These are phyloP conservation scores for Moesziomyces antarcticus DNA, from an alignment of 1,284 basidiomycete species.

Conservation along the genomic window DNA sequence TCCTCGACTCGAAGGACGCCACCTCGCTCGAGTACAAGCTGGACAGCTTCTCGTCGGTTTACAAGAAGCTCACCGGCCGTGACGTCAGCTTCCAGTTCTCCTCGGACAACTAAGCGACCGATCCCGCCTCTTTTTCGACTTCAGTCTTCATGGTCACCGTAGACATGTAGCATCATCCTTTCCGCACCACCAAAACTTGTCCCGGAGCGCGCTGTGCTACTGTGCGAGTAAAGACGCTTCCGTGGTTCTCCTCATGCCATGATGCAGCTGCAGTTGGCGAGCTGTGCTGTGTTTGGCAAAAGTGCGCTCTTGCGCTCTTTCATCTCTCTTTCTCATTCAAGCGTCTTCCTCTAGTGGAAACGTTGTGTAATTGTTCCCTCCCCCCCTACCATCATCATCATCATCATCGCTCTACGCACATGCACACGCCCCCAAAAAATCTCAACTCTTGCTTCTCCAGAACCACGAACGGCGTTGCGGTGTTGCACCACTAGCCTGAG, in stretches of 20 bases:
- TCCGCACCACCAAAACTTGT: slow-evolving; percentile 14
- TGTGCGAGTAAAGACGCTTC: not conserved
- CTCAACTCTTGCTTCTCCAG: slow-evolving; percentile 40
- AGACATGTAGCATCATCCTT: slow-evolving; percentile 13
- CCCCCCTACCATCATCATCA: not conserved
- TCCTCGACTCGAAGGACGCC: slow-evolving; percentile 97
- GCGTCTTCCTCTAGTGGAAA: slow-evolving; percentile 18
- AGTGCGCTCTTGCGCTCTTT: slow-evolving; percentile 2
- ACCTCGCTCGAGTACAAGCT: slow-evolving; percentile 99
- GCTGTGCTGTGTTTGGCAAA: no score
- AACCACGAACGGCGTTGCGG: not conserved
- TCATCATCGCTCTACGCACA: slow-evolving; percentile 12
- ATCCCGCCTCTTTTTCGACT: not conserved
- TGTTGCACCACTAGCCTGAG: no score
- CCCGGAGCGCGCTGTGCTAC: slow-evolving; percentile 6
- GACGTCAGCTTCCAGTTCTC: slow-evolving; percentile 74
- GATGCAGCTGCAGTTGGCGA: no score
- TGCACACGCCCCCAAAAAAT: slow-evolving; percentile 25
- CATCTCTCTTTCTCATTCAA: slow-evolving; percentile 1
- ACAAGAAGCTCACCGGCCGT: slow-evolving; percentile 93
- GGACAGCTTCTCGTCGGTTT: slow-evolving; percentile 93
- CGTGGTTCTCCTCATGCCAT: slow-evolving; percentile 5
- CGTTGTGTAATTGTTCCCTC: slow-evolving; percentile 42
- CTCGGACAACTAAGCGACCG: slow-evolving; percentile 51
- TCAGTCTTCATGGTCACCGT: slow-evolving; percentile 2